Conservation (phyloP, 768 basidiomycete genomes). For the Termitomyces sp. region DNA sequence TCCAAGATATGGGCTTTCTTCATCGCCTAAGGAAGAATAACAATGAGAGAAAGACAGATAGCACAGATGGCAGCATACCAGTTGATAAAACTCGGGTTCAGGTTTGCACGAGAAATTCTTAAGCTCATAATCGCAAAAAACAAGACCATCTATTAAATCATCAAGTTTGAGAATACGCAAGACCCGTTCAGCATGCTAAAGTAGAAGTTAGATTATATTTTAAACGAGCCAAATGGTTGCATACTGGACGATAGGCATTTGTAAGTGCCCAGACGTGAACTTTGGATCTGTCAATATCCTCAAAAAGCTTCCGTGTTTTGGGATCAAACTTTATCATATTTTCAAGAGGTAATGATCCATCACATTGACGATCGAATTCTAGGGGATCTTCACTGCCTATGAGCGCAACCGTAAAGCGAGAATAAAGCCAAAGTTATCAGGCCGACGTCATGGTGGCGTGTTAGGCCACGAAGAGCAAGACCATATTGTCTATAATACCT, state of each 20-base stretch:
- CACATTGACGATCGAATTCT: constrained; percentile 82
- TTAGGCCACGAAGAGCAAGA: constrained; percentile 76
- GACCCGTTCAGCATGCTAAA: constrained; percentile 79
- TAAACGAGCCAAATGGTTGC: constrained; percentile 17
- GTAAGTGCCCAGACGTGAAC: constrained; percentile 83
- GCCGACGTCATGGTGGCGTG: constrained; percentile 76
- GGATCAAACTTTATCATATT: constrained; percentile 70
- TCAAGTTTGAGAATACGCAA: constrained; percentile 68
- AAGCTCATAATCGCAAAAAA: constrained; percentile 74
- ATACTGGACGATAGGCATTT: constrained; percentile 75
- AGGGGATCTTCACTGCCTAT: constrained; percentile 53
- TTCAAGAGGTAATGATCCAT: constrained; percentile 80
- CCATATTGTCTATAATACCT: constrained; percentile 81
- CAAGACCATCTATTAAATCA: constrained; percentile 71
- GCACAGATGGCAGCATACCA: constrained; percentile 36
- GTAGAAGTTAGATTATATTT: not conserved
- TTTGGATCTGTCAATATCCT: constrained; percentile 77
- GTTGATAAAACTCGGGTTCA: constrained; percentile 64
- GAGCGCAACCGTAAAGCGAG: not conserved
- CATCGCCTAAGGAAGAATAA: constrained; percentile 51
- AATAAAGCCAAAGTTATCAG: constrained; percentile 9
- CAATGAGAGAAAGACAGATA: not conserved
- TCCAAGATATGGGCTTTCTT: constrained; percentile 55
- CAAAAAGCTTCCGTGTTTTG: constrained; percentile 57
- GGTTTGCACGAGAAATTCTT: constrained; percentile 79